Base-by-base conservation (phyloP, 257 asterid species). In the Henckelia pumila region DNA sequence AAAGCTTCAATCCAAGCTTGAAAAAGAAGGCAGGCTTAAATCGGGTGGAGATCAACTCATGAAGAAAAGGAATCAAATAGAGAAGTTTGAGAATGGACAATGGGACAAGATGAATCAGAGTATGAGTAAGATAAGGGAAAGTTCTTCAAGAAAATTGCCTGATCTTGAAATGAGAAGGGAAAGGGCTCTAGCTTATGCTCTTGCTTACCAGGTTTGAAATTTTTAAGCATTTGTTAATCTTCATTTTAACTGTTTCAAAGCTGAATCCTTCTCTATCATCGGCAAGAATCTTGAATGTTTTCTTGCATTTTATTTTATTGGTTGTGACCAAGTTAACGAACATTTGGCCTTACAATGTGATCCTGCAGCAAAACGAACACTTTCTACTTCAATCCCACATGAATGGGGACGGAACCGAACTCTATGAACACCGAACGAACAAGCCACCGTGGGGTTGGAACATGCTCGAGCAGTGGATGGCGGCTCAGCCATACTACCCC, bases 361-460 rank as follows among this genome's bases (percentile, higher is more conserved):
- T 62, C 72, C 69, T 25, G 52, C 80, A 73, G 24, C 80, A 76
- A 35, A 86, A 79, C 2, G 74, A 73, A 30, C 75, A 79, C 49
- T 26, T 74, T 3, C 52, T 40, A 2, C 16, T 77, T 58, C 76
- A 74, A 13, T 33, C 66, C 0, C 82, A 74, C 26, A 35, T 71
- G 52, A 40, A 60, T 7, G 70, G 66, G 0, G 84, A 76, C 7
- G 53, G 68, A 6, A 33, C 24, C 1, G 81, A 71, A 17, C 56
- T 72, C 26, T 73, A 72, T 16, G 79, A 73, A 11, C 66, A 69
- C 0, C 88, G 75, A 44, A 63, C 19, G 1, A 89, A 81, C 1
- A 84, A 79, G 77, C 60, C 88, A 13, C 82, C 72, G 2, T 84
- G 91, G 92, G 93, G 92, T 6, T 85, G 97, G 97, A 87, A 89